These are phyloP conservation scores for Salix viminalis DNA, from an alignment of 345 rosid species.

Conservation along the genomic window DNA sequence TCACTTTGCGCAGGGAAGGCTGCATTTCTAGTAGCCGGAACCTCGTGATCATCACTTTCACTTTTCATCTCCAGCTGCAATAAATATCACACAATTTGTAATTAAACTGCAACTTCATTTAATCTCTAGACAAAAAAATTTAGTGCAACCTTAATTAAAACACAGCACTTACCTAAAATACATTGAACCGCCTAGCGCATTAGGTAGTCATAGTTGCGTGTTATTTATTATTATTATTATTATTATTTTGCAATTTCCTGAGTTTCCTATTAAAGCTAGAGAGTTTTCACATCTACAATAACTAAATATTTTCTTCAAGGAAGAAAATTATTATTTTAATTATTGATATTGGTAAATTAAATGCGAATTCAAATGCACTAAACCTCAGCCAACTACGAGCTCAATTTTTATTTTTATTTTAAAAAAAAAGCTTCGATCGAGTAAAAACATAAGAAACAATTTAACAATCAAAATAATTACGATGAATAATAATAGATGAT, in stretches of 20 bases:
- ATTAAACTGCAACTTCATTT: background rate
- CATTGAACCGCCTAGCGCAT: background rate
- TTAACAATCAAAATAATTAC: background rate
- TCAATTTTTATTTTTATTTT: too few species aligned
- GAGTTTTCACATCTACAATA: too few species aligned
- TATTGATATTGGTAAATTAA: too few species aligned
- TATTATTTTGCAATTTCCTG: too few species aligned
- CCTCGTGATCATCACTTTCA: conserved; percentile 27
- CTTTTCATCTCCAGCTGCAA: conserved; percentile 35
- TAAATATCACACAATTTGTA: background rate
- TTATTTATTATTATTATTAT: too few species aligned
- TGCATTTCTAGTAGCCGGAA: conserved; percentile 23
- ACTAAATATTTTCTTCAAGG: too few species aligned
- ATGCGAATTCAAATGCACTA: too few species aligned
- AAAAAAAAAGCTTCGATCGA: background rate
- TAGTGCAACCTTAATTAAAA: background rate
- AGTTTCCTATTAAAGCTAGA: too few species aligned
- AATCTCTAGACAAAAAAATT: background rate
- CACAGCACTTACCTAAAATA: background rate
- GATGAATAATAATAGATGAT: background rate
- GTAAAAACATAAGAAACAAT: background rate
- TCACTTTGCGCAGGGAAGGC: conserved; percentile 20
- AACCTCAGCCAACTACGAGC: too few species aligned
- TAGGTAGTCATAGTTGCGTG: background rate
- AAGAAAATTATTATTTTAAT: too few species aligned